These are phyloP conservation scores for Aristolochia fimbriata DNA, from an alignment of 164 flowering plant genomes.

Conservation along the genomic window DNA sequence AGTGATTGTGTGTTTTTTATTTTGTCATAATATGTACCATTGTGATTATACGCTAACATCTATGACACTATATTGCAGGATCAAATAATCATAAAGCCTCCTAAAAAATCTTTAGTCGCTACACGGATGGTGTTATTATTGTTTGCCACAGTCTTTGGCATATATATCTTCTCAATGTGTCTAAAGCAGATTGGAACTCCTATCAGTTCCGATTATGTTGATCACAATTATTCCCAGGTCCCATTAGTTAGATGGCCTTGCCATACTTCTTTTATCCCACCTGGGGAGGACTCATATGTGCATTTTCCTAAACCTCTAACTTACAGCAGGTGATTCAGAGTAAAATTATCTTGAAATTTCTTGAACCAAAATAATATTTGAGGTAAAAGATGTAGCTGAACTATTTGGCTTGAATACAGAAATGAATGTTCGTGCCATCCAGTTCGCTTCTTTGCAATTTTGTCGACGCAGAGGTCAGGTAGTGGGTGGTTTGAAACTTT, in stretches of 20 bases:
- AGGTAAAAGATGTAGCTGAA: too few species aligned
- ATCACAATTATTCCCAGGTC: constrained; percentile 11
- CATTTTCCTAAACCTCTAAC: constrained; percentile 68
- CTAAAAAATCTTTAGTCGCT: constrained; percentile 59
- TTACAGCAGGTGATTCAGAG: constrained; percentile 42
- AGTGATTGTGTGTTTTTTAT: too few species aligned
- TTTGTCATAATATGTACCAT: too few species aligned
- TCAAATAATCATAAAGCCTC: constrained; percentile 41
- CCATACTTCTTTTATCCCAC: constrained; percentile 9
- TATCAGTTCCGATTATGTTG: constrained; percentile 9
- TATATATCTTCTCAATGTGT: constrained; percentile 63
- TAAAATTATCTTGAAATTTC: too few species aligned
- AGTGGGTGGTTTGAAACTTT: constrained; percentile 58
- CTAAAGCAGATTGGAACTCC: constrained; percentile 48
- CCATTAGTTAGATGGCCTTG: constrained; percentile 31
- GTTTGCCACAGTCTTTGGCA: constrained; percentile 59
- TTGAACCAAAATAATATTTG: too few species aligned
- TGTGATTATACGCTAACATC: background rate
- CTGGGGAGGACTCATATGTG: constrained; percentile 22
- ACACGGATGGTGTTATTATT: constrained; percentile 46
- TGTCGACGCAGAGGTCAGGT: constrained; percentile 54
- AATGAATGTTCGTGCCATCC: constrained; percentile 43
- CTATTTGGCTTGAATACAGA: constrained; percentile 16
- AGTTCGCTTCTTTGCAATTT: constrained; percentile 38
- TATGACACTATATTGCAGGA: constrained; percentile 40